A percentile compares a stretch with the other conserved stretches of the same genome.
Conservation (phyloP, 768 basidiomycete genomes). For the Clitopilus passeckerianus region DNA sequence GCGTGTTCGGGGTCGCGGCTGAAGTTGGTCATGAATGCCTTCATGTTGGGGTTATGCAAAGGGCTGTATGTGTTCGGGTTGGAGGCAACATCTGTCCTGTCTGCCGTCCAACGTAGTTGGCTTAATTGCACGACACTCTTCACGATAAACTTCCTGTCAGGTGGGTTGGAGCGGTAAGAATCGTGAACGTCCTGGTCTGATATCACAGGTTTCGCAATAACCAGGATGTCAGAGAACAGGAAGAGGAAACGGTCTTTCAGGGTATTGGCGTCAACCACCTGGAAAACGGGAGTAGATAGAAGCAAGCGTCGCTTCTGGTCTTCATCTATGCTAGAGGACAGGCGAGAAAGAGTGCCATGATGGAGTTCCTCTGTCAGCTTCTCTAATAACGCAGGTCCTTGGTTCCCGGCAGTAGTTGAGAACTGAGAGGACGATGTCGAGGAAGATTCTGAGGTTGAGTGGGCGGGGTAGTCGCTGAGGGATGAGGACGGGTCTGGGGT, state of each 20-base stretch:
- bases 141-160: constrained; percentile 79
- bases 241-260: constrained; percentile 96
- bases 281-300: constrained; percentile 80
- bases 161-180: constrained; percentile 43
- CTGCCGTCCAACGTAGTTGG: constrained; percentile 63
- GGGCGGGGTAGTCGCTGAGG: constrained; percentile 63
- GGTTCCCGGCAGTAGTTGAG: constrained; percentile 39
- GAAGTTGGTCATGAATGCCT: constrained; percentile 77
- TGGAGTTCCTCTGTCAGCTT: constrained; percentile 68
- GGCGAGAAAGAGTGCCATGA: constrained; percentile 50
- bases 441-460: constrained; percentile 67
- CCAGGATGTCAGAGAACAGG: constrained; percentile 93
- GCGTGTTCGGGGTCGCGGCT: constrained; percentile 76
- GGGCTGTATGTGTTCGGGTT: constrained; percentile 31
- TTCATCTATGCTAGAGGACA: constrained; percentile 67
- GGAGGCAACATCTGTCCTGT: constrained; percentile 55
- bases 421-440: constrained; percentile 70
- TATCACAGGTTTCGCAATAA: constrained; percentile 87
- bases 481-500: constrained; percentile 81
- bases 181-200: constrained; percentile 66
- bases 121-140: constrained; percentile 84
- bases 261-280: constrained; percentile 90
- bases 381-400: constrained; percentile 56
- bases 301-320: constrained; percentile 85
- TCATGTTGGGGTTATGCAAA: constrained; percentile 58